A percentile compares a stretch with the other conserved stretches of the same genome.
These are phyloP conservation scores for Geoglossum glabrum DNA, from an alignment of 495 filamentous ascomycete species.

Conservation along the genomic window DNA sequence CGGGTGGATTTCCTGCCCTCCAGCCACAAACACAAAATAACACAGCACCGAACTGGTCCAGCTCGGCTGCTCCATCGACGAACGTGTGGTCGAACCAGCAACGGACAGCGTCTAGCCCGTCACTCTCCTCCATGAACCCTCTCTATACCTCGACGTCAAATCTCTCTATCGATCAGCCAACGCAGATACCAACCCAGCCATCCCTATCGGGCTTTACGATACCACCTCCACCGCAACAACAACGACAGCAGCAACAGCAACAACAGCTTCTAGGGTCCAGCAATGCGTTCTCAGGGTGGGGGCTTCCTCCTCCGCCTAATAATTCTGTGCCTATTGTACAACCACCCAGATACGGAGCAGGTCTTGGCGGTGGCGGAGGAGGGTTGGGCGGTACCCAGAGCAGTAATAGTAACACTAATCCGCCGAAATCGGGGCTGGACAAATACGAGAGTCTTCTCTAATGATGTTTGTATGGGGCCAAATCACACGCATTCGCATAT, in stretches of 20 bases:
- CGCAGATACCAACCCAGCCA: neutral
- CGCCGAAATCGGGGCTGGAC: slow-evolving; percentile 3
- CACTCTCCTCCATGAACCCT: slow-evolving; percentile 1
- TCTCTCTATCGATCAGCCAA: neutral
- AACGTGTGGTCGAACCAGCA: neutral
- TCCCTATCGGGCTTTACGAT: neutral
- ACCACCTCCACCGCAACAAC: neutral
- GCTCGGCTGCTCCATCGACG: neutral
- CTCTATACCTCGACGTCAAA: neutral
- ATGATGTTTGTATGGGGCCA: neutral
- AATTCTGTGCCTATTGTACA: neutral
- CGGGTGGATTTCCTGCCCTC: neutral
- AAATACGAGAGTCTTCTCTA: slow-evolving; percentile 6
- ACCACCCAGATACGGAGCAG: neutral
- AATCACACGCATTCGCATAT: no score
- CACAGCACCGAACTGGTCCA: neutral
- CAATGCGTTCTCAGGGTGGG: neutral
- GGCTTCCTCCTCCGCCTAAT: neutral
- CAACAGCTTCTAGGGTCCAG: neutral
- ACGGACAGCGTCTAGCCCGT: neutral
- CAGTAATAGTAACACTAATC: neutral
- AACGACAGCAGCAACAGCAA: neutral
- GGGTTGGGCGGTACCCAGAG: neutral
- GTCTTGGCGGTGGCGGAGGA: neutral
- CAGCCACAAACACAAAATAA: slow-evolving; percentile 1